Conservation (phyloP, 73 alveolate genomes). For the Paramecium biaurelia region DNA sequence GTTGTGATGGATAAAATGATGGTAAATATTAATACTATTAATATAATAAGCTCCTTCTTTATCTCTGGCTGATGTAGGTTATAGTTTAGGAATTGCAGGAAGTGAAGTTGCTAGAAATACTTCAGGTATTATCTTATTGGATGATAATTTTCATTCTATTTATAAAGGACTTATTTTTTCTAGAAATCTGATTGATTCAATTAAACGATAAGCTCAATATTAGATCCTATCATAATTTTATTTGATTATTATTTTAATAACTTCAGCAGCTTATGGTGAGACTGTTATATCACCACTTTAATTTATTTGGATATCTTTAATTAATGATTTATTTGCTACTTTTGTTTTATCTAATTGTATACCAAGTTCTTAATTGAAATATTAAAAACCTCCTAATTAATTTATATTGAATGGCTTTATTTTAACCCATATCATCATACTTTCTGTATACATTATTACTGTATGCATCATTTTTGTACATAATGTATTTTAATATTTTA, state of each 20-base stretch:
- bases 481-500: slow-evolving; percentile 75
- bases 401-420: slow-evolving; percentile 76
- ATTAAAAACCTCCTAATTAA: slow-evolving; percentile 81
- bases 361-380: slow-evolving; percentile 79
- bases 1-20: slow-evolving; percentile 79
- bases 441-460: slow-evolving; percentile 69
- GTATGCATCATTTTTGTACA: slow-evolving; percentile 64
- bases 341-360: slow-evolving; percentile 93
- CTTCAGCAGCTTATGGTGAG: slow-evolving; percentile 78
- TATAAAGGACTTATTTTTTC: slow-evolving; percentile 89
- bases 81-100: slow-evolving; percentile 88
- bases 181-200: slow-evolving; percentile 87
- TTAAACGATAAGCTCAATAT: slow-evolving; percentile 85
- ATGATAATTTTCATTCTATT: slow-evolving; percentile 86
- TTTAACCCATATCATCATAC: slow-evolving; percentile 84
- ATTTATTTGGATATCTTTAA: slow-evolving; percentile 88
- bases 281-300: slow-evolving; percentile 83
- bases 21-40: neutral
- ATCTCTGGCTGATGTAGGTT: slow-evolving; percentile 84
- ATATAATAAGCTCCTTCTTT: slow-evolving; percentile 39
- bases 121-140: slow-evolving; percentile 83
- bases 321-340: slow-evolving; percentile 85
- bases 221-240: slow-evolving; percentile 81
- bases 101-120: slow-evolving; percentile 94
- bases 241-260: slow-evolving; percentile 75